Base-by-base conservation (phyloP, 805 yeast species). In the Ogataea methanolica region DNA sequence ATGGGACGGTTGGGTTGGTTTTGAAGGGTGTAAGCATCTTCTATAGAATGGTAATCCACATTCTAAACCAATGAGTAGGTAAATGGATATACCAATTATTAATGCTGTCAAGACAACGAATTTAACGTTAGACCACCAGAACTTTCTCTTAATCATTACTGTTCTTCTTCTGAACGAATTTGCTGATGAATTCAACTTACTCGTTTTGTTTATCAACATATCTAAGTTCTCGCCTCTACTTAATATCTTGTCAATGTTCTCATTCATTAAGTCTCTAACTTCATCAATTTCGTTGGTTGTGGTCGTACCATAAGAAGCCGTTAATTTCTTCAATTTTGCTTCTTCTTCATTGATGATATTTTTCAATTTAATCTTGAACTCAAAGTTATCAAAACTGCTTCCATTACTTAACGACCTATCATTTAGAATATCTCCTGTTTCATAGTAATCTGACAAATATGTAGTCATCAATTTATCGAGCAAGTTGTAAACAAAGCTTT, bases 161-260 rank as follows among this genome's bases (percentile, higher is more conserved):
- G 96, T 84, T 49, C 80, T 75, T 53, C 83, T 79, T 54, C 88
- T 81, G 62, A 88, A 88, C 26, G 83, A 75, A 66, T 72, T 76
- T 8, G 94, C 79, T 34, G 80, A 78, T 36, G 78, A 74, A 54
- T 82, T 86, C 63, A 88, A 74, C 45, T 81, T 73, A 51, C 85
- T 84, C 1, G 96, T 89, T 63, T 88, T 88, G 63, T 83, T 87
- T 31, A 88, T 92, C 52, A 88, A 71, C 36, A 77, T 65, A 54
- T 80, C 78, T 49, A 88, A 79, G 44, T 86, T 76, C 58, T 88
- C 96, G 19, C 95, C 96, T 44, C 96, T 76, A 54, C 80, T 81
- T 55, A 88, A 69, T 23, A 89, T 75, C 60, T 80, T 74, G 56
- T 82, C 88, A 45, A 85, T 81, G 58, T 85, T 86, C 50, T 83